phyloP scores from a whole-genome alignment of 2,329 filamentous ascomycete species.

The Fusarium goolgardi region DNA sequence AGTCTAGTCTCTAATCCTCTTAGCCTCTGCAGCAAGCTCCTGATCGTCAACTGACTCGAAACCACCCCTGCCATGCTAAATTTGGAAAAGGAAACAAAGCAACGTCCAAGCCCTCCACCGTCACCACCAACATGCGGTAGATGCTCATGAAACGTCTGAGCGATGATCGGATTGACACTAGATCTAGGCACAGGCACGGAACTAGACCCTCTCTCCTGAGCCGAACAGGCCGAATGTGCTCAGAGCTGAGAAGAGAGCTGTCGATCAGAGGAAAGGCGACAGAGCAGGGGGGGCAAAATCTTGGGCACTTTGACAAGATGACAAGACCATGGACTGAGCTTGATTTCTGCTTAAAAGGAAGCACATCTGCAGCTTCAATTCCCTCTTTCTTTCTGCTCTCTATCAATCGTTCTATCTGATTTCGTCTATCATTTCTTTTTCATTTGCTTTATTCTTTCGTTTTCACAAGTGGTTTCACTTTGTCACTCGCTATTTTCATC shows the following conservation, averaged over 20 bases:
- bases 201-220: conserved; percentile 3
- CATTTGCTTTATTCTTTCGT: conserved; percentile 25
- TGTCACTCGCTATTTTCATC: conserved; percentile 11
- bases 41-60: conserved; percentile 23
- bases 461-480: conserved; percentile 2
- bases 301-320: conserved; percentile 4
- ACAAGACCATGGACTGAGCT: conserved; percentile 4
- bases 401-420: conserved; percentile 33
- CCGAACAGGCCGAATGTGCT: conserved; percentile 19
- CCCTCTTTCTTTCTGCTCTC: conserved; percentile 1
- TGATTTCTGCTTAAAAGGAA: conserved; percentile 28
- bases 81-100: conserved; percentile 30
- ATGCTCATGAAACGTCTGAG: conserved; percentile 37
- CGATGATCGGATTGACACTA: conserved; percentile 34
- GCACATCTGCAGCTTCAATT: conserved; percentile 18
- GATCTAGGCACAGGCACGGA: conserved; percentile 12
- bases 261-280: neutral
- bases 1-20: neutral
- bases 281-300: neutral
- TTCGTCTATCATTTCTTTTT: conserved; percentile 15
- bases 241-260: neutral
- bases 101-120: conserved; percentile 32
- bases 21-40: conserved; percentile 1
- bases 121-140: conserved; percentile 26
- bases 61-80: conserved; percentile 25